Percentiles rank a stretch among this genome's conserved stretches.
Evolutionary conservation across 495 filamentous ascomycete species (phyloP).

Genomic region (Baudoinia panamericana): DNA sequence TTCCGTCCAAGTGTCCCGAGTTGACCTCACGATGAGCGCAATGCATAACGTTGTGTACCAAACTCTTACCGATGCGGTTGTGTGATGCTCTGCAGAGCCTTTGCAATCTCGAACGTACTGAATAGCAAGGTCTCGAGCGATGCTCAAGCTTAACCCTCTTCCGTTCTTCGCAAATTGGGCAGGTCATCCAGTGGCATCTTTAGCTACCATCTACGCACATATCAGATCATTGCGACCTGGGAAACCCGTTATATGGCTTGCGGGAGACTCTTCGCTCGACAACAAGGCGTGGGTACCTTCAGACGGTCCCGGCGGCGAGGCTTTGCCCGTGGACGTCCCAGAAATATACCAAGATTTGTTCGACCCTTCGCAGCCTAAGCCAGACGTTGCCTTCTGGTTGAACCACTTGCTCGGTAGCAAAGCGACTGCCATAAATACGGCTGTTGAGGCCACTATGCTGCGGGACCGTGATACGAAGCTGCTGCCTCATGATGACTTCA

Average conservation of each 20-base stretch:
- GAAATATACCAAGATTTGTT: constrained; percentile 21
- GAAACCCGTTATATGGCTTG: constrained; percentile 25
- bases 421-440: constrained; percentile 24
- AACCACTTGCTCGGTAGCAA: constrained; percentile 23
- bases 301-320: constrained; percentile 15
- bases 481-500: constrained; percentile 25
- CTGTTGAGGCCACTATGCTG: constrained; percentile 24
- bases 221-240: constrained; percentile 7
- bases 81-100: no score
- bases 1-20: no score
- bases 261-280: constrained; percentile 29
- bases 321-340: constrained; percentile 16
- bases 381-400: constrained; percentile 28
- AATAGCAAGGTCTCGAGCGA: no score
- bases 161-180: constrained; percentile 25
- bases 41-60: no score
- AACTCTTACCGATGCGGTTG: no score
- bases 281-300: constrained; percentile 28
- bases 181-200: constrained; percentile 24
- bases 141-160: constrained; percentile 21
- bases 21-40: no score
- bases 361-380: constrained; percentile 16
- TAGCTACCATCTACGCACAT: constrained; percentile 12
- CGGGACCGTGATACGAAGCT: constrained; percentile 18
- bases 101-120: no score